A percentile compares a stretch with the other conserved stretches of the same genome.
Evolutionary conservation across 2,329 filamentous ascomycete species (phyloP).

Genomic region (Diaporthe vexans): DNA sequence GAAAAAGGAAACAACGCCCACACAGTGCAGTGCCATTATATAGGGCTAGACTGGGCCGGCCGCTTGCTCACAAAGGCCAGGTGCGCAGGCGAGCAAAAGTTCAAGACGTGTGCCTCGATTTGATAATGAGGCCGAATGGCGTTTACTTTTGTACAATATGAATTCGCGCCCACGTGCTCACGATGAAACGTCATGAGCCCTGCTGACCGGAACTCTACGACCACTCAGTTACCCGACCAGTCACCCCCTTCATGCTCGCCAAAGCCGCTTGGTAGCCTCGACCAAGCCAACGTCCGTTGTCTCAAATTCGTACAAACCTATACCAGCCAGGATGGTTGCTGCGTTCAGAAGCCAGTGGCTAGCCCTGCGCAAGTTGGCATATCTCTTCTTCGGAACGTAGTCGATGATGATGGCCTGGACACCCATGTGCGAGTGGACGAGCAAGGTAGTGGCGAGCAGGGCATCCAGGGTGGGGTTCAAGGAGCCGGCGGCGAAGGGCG

Average conservation of each 20-base stretch:
- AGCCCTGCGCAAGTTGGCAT: conserved; percentile 76
- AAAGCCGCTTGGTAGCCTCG: conserved; percentile 88
- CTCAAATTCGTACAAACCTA: conserved; percentile 98
- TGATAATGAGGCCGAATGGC: neutral
- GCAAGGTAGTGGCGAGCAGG: conserved; percentile 82
- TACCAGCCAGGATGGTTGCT: conserved; percentile 83
- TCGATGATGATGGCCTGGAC: conserved; percentile 93
- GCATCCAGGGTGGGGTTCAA: conserved; percentile 92
- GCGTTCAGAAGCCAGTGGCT: conserved; percentile 84
- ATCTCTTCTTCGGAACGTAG: conserved; percentile 83
- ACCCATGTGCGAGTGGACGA: conserved; percentile 96
- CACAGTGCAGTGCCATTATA: too few species aligned
- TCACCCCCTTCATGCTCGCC: conserved; percentile 75
- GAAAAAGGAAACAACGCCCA: neutral
- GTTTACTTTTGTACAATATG: conserved; percentile 2
- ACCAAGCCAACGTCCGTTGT: conserved; percentile 97
- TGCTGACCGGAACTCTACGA: neutral
- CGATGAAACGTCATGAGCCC: neutral
- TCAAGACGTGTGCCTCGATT: neutral
- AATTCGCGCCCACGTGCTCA: neutral
- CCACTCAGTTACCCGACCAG: neutral
- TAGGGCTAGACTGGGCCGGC: neutral
- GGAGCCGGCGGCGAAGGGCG: conserved; percentile 92
- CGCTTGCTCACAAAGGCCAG: neutral
- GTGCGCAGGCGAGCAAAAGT: neutral